Evolutionary conservation across 257 asterid genomes (phyloP).

Genomic region (Solanum virginianum): DNA sequence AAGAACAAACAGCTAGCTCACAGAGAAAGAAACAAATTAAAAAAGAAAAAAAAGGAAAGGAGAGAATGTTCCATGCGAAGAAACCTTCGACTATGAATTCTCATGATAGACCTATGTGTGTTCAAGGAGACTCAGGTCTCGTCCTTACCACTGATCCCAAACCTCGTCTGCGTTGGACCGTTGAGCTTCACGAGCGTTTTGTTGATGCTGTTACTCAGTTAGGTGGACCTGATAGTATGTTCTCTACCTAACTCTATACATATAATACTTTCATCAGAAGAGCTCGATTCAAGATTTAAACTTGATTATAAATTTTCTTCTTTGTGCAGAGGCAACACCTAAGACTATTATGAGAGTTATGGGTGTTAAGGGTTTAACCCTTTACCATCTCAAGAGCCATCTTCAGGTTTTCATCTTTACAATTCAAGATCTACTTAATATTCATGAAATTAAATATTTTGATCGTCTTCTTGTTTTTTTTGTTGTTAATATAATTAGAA

Average conservation of each 20-base stretch:
- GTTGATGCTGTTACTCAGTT: conserved; percentile 90
- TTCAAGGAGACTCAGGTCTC: conserved; percentile 70
- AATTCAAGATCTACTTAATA: background rate
- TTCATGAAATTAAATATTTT: background rate
- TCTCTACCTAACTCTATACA: background rate
- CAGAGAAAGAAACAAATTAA: background rate
- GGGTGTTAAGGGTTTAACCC: conserved; percentile 96
- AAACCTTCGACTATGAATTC: conserved; percentile 21
- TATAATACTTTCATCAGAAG: background rate
- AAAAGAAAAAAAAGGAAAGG: background rate
- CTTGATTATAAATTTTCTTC: background rate
- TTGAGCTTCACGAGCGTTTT: conserved; percentile 84
- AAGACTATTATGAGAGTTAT: conserved; percentile 96
- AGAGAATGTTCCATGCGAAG: conserved; percentile 30
- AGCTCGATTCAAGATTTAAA: background rate
- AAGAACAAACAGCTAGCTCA: background rate
- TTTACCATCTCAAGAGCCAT: conserved; percentile 99
- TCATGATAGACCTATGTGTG: conserved; percentile 30
- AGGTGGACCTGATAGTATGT: conserved; percentile 81
- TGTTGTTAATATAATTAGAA: conserved; percentile 30
- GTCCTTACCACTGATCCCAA: conserved; percentile 92
- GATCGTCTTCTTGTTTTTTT: background rate
- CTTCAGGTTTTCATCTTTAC: conserved; percentile 53
- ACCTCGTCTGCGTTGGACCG: conserved; percentile 94
- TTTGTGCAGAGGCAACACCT: conserved; percentile 80